These are phyloP conservation scores for Secale cereale DNA, from an alignment of 176 grass and related monocot species.

Conservation along the genomic window DNA sequence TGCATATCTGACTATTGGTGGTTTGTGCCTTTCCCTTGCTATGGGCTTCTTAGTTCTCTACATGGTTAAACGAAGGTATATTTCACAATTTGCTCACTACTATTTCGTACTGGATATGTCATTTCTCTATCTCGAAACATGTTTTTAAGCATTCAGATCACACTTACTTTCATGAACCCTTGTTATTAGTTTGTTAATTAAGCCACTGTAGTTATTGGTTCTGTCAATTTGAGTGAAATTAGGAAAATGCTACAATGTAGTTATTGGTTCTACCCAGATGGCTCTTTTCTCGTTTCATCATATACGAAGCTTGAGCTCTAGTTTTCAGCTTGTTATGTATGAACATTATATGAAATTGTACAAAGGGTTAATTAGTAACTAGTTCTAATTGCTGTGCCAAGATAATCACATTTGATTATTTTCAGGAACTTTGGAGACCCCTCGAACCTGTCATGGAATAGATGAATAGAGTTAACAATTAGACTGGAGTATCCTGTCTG, in stretches of 20 bases:
- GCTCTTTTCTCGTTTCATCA: background rate
- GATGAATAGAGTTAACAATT: conserved; percentile 49
- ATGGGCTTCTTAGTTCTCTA: conserved; percentile 63
- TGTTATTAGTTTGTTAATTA: conserved; percentile 13
- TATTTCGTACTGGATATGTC: background rate
- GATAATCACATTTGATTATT: conserved; percentile 30
- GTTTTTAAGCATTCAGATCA: conserved; percentile 1
- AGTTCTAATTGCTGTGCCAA: background rate
- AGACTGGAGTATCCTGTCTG: background rate
- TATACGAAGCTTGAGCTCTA: conserved; percentile 9
- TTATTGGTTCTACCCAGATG: too few relatives aligned
- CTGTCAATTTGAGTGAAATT: background rate
- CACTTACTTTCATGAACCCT: background rate
- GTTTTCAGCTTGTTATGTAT: background rate
- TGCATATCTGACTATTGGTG: conserved; percentile 71
- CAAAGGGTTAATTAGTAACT: background rate
- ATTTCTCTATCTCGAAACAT: background rate
- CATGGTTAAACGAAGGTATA: conserved; percentile 84
- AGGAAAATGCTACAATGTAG: background rate
- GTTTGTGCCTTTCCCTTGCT: conserved; percentile 68
- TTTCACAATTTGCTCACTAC: background rate
- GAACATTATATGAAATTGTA: conserved; percentile 8
- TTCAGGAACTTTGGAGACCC: conserved; percentile 90
- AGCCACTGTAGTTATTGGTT: background rate
- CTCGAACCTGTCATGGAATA: conserved; percentile 86